Conservation (phyloP, 177 flowering plant species). For the Vitis hybrid region DNA sequence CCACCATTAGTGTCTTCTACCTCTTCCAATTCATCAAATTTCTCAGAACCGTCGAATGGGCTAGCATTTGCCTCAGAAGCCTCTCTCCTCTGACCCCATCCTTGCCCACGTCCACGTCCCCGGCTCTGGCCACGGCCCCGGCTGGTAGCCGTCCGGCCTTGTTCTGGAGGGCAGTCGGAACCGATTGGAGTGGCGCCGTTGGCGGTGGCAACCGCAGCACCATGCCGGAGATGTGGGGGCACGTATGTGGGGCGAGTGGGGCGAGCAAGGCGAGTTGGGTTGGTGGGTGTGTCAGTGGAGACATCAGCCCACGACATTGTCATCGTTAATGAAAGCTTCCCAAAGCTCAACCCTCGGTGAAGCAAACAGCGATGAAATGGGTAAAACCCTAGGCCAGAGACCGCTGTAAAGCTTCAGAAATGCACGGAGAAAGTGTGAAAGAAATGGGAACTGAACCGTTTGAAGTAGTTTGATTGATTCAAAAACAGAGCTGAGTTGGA, state of each 20-base stretch:
- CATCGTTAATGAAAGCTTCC: neutral
- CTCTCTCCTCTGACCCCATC: neutral
- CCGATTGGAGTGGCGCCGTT: neutral
- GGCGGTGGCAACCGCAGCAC: neutral
- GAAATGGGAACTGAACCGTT: too few relatives aligned
- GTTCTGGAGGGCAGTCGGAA: neutral
- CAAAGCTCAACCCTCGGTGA: too few relatives aligned
- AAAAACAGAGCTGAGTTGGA: neutral
- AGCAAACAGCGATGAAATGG: too few relatives aligned
- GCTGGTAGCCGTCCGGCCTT: neutral
- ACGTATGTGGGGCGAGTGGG: conserved; percentile 24
- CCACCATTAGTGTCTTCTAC: conserved; percentile 14
- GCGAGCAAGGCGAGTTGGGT: neutral
- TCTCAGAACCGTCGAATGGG: conserved; percentile 29
- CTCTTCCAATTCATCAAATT: conserved; percentile 29
- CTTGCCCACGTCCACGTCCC: conserved; percentile 8
- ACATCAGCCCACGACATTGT: conserved; percentile 31
- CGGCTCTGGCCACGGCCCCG: conserved; percentile 14
- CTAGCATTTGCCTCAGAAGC: conserved; percentile 6
- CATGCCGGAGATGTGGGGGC: conserved; percentile 33
- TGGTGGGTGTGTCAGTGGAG: conserved; percentile 8
- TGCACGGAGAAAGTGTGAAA: too few relatives aligned
- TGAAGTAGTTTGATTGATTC: neutral
- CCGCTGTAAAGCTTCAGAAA: too few relatives aligned
- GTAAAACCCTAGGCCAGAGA: too few relatives aligned